Evolutionary conservation across 305 asterid species (phyloP), one percentile per base, ranked within the genome.

Genomic region (Fraxinus baroniana): DNA sequence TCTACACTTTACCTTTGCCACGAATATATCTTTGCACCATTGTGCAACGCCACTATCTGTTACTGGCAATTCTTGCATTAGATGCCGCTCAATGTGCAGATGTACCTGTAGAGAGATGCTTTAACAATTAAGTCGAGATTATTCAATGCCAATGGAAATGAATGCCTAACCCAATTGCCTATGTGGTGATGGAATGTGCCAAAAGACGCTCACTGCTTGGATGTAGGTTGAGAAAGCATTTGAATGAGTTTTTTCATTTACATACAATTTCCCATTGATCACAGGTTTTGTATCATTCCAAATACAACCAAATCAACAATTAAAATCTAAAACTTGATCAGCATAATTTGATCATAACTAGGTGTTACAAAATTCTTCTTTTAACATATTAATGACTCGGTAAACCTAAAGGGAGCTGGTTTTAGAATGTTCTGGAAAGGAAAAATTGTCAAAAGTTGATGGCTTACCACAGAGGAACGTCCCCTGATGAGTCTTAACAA

Each of bases 1-100:
- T 26, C 74, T 28, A 39, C 82, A 41, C 46, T 18, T 70, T 87
- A 89, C 98, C 97, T 95, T 95, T 70, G 89, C 91, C 72, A 95
- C 94, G 81, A 92, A 95, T 81, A 85, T 85, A 80, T 94, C 98
- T 88, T 87, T 92, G 89, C 98, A 94, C 98, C 98, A 95, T 77
- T 95, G 96, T 22, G 96, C 89, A 82, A 93, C 90, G 78, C 88
- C 97, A 77, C 89, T 82, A 20, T 84, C 81, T 36, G 94, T 93
- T 88, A 85, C 93, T 13, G 98, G 98, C 80, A 95, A 83, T 66
- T 91, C 97, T 22, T 86, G 82, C 95, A 93, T 92, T 64, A 87
- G 79, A 83, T 80, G 89, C 32, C 98, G 91, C 83, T 92, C 91
- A 28, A 95, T 79, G 85, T 91, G 92, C 89, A 95, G 94, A 66